Evolutionary conservation across 345 rosid species (phyloP).

Genomic region (Microthlaspi erraticum): DNA sequence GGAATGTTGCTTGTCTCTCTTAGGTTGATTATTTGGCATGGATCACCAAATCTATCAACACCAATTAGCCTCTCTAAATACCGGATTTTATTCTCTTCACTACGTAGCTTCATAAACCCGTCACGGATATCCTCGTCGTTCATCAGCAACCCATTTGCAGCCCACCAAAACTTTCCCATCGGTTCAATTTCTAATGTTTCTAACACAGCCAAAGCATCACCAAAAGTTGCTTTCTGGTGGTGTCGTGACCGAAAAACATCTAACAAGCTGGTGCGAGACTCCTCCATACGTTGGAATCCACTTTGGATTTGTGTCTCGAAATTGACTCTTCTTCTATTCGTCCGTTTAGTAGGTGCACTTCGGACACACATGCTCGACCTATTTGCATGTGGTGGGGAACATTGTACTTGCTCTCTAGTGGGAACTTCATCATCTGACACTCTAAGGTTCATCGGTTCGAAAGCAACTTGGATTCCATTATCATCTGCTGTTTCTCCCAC

Average conservation of each 20-base stretch:
- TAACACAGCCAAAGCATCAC: not conserved
- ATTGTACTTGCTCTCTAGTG: not conserved
- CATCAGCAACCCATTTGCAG: conserved; percentile 3
- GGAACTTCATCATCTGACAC: not conserved
- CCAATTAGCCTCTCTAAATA: not conserved
- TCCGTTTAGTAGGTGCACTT: not conserved
- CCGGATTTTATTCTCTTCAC: not conserved
- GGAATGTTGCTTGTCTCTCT: not conserved
- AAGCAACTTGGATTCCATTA: not conserved
- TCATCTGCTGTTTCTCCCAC: not conserved
- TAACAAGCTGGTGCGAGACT: not conserved
- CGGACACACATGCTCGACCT: not conserved
- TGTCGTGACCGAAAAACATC: conserved; percentile 4
- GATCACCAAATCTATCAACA: not conserved
- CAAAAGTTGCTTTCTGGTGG: not conserved
- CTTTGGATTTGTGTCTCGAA: conserved; percentile 6
- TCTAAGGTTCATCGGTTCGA: not conserved
- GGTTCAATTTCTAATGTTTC: not conserved
- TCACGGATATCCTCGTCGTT: conserved; percentile 6
- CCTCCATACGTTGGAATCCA: conserved; percentile 4
- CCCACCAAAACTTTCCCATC: conserved; percentile 15
- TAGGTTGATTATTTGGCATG: not conserved
- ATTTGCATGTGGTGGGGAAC: not conserved
- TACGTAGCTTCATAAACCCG: not conserved
- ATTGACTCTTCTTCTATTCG: not conserved